phyloP scores from a whole-genome alignment of 2,329 filamentous ascomycete species.

The Furcasterigmium sp. region DNA sequence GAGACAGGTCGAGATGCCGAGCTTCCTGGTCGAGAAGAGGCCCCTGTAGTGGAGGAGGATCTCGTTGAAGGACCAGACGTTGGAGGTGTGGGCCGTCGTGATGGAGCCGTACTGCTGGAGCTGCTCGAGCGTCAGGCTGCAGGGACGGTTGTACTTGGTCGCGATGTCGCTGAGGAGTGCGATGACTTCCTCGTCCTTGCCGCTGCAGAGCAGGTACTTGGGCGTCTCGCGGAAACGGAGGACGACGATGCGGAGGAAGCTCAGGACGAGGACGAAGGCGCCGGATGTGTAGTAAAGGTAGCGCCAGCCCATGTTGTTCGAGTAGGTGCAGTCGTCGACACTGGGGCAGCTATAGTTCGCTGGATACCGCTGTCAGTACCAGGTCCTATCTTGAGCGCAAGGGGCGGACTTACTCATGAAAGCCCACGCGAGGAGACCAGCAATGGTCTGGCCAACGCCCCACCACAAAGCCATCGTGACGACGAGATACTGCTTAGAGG shows the following conservation, averaged over 20 bases:
- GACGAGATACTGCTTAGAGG: slow-evolving; percentile 58
- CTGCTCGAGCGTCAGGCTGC: slow-evolving; percentile 28
- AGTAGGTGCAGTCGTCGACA: slow-evolving; percentile 27
- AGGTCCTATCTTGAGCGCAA: slow-evolving; percentile 12
- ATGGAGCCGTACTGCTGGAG: slow-evolving; percentile 20
- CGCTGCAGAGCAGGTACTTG: slow-evolving; percentile 37
- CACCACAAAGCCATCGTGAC: slow-evolving; percentile 53
- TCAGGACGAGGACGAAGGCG: slow-evolving; percentile 35
- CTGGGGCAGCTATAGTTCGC: slow-evolving; percentile 32
- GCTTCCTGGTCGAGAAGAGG: slow-evolving; percentile 23
- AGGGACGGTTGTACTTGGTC: slow-evolving; percentile 26
- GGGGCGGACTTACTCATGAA: slow-evolving; percentile 20
- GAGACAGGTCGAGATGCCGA: slow-evolving; percentile 26
- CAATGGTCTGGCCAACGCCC: slow-evolving; percentile 38
- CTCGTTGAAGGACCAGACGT: slow-evolving; percentile 14
- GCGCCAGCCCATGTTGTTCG: slow-evolving; percentile 45
- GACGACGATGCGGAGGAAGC: slow-evolving; percentile 37
- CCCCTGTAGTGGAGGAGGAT: slow-evolving; percentile 24
- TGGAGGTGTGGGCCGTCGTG: not conserved
- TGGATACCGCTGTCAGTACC: not conserved
- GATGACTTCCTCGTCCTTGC: slow-evolving; percentile 40
- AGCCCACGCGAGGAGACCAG: slow-evolving; percentile 41
- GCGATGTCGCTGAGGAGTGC: slow-evolving; percentile 41
- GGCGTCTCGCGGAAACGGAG: slow-evolving; percentile 43
- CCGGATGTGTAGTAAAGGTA: slow-evolving; percentile 41